These are phyloP conservation scores for Pleurotus tuoliensis DNA, from an alignment of 768 basidiomycete genomes.

Conservation along the genomic window DNA sequence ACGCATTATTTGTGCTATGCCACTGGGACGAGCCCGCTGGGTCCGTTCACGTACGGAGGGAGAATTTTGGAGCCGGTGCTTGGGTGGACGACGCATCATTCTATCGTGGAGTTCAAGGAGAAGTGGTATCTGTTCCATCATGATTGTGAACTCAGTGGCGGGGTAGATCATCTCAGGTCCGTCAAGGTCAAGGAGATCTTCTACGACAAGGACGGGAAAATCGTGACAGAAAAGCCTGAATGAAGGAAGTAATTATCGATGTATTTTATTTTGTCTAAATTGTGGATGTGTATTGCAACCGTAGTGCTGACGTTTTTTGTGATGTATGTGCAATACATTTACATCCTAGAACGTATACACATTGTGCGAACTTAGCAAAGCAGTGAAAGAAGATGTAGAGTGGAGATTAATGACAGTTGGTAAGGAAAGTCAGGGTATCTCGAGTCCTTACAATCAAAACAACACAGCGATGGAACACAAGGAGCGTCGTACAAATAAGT, in stretches of 20 bases:
- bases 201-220: constrained; percentile 14
- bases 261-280: too few relatives aligned
- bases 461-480: too few relatives aligned
- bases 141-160: constrained; percentile 16
- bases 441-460: too few relatives aligned
- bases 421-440: too few relatives aligned
- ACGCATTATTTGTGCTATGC: constrained; percentile 19
- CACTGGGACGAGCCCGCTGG: constrained; percentile 14
- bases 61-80: constrained; percentile 19
- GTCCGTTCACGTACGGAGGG: constrained; percentile 18
- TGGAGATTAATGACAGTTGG: too few relatives aligned
- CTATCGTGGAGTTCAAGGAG: constrained; percentile 17
- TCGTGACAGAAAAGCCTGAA: neutral
- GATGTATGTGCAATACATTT: too few relatives aligned
- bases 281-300: too few relatives aligned
- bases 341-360: too few relatives aligned
- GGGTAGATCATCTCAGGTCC: constrained; percentile 16
- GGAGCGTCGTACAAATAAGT: too few relatives aligned
- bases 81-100: constrained; percentile 21
- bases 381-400: too few relatives aligned
- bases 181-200: constrained; percentile 17
- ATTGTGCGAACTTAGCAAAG: too few relatives aligned
- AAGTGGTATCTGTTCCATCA: constrained; percentile 19
- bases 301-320: too few relatives aligned
- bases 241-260: neutral